Evolutionary conservation across 2,329 filamentous ascomycete species (phyloP), one percentile per base, ranked within the genome.

Genomic region (Xylariaceae sp.): DNA sequence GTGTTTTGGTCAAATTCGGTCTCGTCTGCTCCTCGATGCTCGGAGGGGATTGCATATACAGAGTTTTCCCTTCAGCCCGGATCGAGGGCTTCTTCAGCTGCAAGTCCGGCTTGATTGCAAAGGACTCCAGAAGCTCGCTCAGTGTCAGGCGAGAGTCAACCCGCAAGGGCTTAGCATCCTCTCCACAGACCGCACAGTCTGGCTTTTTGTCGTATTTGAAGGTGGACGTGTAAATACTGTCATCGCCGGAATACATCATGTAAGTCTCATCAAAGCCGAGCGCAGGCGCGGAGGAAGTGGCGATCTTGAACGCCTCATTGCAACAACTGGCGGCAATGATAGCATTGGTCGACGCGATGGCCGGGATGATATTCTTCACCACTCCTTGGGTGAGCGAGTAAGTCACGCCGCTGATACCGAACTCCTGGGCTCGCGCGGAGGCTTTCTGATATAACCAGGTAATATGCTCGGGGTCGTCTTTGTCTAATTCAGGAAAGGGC

Each of bases 221-320:
- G 0, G 92, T 98, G 64, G 95, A 96, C 0, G 92, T 98, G 68
- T 98, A 98, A 50, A 98, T 84, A 50, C 85, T 78, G 56, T 94
- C 90, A 56, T 97, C 89, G 32, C 94, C 92, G 9, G 88, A 95
- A 63, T 98, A 98, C 86, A 96, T 95, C 89, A 97, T 97, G 67
- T 98, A 98, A 61, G 95, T 94, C 40, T 83, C 83, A 31, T 83
- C 80, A 47, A 78, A 71, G 9, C 84, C 85, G 12, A 98, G 71
- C 48, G 81, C 83, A 0, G 90, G 88, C 21, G 90, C 92, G 26
- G 83, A 78, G 34, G 74, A 79, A 11, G 87, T 94, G 29, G 84
- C 85, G 47, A 98, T 86, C 67, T 98, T 98, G 67, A 97, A 81
- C 2, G 89, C 90, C 64, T 98, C 92, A 50, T 95, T 97, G 64